These are phyloP conservation scores for Rhizopus sp. DNA, from an alignment of 371 early-diverging fungal species.

Conservation along the genomic window DNA sequence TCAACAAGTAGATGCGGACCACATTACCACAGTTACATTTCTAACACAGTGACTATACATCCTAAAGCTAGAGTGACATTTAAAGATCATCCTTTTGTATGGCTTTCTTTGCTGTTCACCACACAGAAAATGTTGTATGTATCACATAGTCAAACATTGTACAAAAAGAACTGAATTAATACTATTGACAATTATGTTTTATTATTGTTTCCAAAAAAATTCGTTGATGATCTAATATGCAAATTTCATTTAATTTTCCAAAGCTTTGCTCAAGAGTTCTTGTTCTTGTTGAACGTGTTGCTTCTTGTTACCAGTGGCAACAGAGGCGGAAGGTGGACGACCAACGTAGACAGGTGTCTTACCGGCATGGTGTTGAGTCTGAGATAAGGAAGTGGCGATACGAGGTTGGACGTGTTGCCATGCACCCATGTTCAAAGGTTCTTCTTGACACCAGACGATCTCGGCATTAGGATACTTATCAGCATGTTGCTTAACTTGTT, in stretches of 20 bases:
- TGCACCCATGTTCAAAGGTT: slow-evolving; percentile 91
- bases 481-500: slow-evolving; percentile 79
- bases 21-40: too few species aligned
- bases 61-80: too few species aligned
- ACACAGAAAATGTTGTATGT: too few species aligned
- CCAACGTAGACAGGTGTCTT: slow-evolving; percentile 84
- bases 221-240: not conserved
- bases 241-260: slow-evolving; percentile 30
- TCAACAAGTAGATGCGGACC: too few species aligned
- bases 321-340: slow-evolving; percentile 91
- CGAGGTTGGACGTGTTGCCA: slow-evolving; percentile 91
- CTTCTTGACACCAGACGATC: slow-evolving; percentile 95
- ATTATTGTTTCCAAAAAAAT: too few species aligned
- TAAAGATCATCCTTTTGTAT: too few species aligned
- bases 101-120: too few species aligned
- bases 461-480: slow-evolving; percentile 92
- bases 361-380: slow-evolving; percentile 71
- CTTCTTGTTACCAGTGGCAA: slow-evolving; percentile 97
- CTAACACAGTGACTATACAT: too few species aligned
- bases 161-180: too few species aligned
- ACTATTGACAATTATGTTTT: too few species aligned
- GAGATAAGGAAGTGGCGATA: slow-evolving; percentile 74
- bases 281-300: slow-evolving; percentile 93
- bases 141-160: too few species aligned
- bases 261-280: slow-evolving; percentile 78